phyloP scores from a whole-genome alignment of 2,329 filamentous ascomycete species.

The Phaeosphaeriaceae sp. region DNA sequence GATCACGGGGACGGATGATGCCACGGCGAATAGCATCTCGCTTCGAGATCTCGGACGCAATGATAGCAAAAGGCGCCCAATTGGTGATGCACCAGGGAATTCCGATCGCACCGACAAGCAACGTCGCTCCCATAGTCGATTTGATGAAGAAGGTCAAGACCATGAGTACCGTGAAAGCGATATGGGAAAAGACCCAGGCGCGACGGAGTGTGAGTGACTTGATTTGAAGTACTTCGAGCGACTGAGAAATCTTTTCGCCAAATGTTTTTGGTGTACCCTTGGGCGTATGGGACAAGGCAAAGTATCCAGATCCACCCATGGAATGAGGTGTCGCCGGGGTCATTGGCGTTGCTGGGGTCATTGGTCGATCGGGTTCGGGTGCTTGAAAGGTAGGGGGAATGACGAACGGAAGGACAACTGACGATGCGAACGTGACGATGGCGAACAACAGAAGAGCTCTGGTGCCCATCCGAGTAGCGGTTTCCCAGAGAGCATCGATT shows the following conservation, averaged over 20 bases:
- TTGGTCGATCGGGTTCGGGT: slow-evolving; percentile 46
- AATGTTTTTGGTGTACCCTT: slow-evolving; percentile 27
- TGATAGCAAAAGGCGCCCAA: slow-evolving; percentile 95
- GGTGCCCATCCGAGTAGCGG: slow-evolving; percentile 84
- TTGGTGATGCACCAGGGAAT: slow-evolving; percentile 92
- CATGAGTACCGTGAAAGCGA: slow-evolving; percentile 85
- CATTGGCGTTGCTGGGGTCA: slow-evolving; percentile 51
- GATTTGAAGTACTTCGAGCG: slow-evolving; percentile 72
- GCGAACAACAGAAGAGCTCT: slow-evolving; percentile 90
- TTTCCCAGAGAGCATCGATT: slow-evolving; percentile 80
- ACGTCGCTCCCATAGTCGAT: slow-evolving; percentile 73
- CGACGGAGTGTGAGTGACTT: slow-evolving; percentile 85
- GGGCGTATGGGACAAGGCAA: slow-evolving; percentile 33
- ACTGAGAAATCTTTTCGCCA: slow-evolving; percentile 33
- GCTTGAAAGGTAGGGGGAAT: slow-evolving; percentile 78
- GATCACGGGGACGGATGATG: slow-evolving; percentile 50
- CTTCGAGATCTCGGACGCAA: slow-evolving; percentile 87
- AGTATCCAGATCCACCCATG: slow-evolving; percentile 43
- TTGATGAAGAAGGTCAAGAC: slow-evolving; percentile 81
- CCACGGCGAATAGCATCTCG: slow-evolving; percentile 72
- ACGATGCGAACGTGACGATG: slow-evolving; percentile 80
- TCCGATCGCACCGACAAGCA: slow-evolving; percentile 80
- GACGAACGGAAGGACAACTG: slow-evolving; percentile 84
- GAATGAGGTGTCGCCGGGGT: slow-evolving; percentile 42
- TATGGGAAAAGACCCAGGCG: slow-evolving; percentile 82